Conservation (phyloP, 2,329 filamentous ascomycete species). For the Xylariaceae sp. region DNA sequence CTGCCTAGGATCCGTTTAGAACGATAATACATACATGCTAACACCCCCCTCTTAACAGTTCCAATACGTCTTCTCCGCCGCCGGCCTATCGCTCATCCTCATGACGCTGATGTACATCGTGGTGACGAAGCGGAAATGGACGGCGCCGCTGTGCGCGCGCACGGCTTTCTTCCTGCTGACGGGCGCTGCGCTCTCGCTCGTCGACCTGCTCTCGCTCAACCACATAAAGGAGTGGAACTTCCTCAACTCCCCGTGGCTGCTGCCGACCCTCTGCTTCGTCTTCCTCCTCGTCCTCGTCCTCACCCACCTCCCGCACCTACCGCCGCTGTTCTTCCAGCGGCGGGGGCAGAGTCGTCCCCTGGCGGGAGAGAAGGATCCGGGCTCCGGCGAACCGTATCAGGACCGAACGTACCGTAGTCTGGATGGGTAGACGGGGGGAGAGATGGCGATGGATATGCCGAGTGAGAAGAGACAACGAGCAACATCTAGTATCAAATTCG, state of each 20-base stretch:
- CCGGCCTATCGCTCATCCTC: conserved; percentile 28
- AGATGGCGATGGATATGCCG: too few relatives aligned
- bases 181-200: conserved; percentile 27
- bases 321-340: conserved; percentile 17
- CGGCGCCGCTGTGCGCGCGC: conserved; percentile 28
- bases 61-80: conserved; percentile 24
- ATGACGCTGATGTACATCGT: conserved; percentile 30
- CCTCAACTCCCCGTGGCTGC: conserved; percentile 27
- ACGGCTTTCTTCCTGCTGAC: conserved; percentile 25
- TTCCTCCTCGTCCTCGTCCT: conserved; percentile 30
- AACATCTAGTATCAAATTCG: too few relatives aligned
- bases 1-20: too few relatives aligned
- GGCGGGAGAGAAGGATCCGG: too few relatives aligned
- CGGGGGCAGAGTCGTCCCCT: neutral
- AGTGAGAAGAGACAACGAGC: too few relatives aligned
- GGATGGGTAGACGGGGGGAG: too few relatives aligned
- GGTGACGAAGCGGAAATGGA: conserved; percentile 12
- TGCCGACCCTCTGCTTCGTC: conserved; percentile 30
- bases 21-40: neutral
- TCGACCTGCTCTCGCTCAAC: conserved; percentile 23
- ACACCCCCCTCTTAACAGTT: conserved; percentile 9
- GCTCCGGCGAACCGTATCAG: too few relatives aligned
- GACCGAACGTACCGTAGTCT: too few relatives aligned
- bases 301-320: conserved; percentile 27
- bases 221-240: conserved; percentile 2